phyloP scores from a whole-genome alignment of 2,329 filamentous ascomycete species.

The Leptodontidium sp. region DNA sequence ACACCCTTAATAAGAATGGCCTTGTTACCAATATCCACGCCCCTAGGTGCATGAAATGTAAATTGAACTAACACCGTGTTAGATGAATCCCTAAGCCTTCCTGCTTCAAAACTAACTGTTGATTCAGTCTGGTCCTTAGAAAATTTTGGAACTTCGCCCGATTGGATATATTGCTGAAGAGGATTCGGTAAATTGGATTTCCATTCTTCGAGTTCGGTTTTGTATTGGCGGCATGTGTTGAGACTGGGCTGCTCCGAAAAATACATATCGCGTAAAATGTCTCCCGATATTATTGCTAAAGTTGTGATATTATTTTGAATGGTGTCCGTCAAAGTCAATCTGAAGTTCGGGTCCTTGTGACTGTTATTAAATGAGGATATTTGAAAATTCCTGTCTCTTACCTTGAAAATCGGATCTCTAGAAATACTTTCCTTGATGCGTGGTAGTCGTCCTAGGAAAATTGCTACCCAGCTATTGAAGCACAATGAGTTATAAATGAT shows the following conservation, averaged over 20 bases:
- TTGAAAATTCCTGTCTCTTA: slow-evolving; percentile 20
- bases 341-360: slow-evolving; percentile 27
- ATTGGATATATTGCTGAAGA: slow-evolving; percentile 28
- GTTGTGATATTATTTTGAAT: slow-evolving; percentile 25
- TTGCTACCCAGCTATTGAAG: slow-evolving; percentile 29
- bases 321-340: slow-evolving; percentile 16
- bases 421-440: slow-evolving; percentile 32
- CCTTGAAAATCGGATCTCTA: slow-evolving; percentile 30
- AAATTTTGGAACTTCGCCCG: slow-evolving; percentile 23
- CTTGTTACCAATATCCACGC: slow-evolving; percentile 30
- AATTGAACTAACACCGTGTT: slow-evolving; percentile 26
- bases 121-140: slow-evolving; percentile 27
- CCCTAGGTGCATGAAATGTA: slow-evolving; percentile 30
- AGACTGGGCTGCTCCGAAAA: slow-evolving; percentile 27
- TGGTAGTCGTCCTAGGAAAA: slow-evolving; percentile 30
- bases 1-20: slow-evolving; percentile 25
- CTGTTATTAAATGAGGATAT: slow-evolving; percentile 22
- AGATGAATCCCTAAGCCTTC: slow-evolving; percentile 20
- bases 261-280: slow-evolving; percentile 32
- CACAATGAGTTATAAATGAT: slow-evolving; percentile 21
- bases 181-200: slow-evolving; percentile 25
- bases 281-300: slow-evolving; percentile 29
- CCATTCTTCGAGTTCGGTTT: slow-evolving; percentile 28
- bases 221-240: slow-evolving; percentile 28
- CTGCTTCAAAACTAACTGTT: slow-evolving; percentile 24